Conservation (phyloP, 768 basidiomycete species). For the Rhizopogon vesiculosus region DNA sequence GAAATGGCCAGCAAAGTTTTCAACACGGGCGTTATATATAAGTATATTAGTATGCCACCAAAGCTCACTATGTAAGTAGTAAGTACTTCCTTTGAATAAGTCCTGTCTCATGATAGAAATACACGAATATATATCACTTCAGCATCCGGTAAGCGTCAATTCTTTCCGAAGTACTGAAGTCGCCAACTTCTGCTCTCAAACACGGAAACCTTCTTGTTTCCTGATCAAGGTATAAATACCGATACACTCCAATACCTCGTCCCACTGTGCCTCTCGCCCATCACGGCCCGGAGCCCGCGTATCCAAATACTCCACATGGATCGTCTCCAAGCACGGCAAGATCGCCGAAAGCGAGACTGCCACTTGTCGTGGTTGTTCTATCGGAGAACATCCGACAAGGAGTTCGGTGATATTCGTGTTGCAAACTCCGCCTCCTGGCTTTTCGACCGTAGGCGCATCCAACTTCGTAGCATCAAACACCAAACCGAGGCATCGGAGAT, state of each 20-base stretch:
- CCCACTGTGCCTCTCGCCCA: not conserved
- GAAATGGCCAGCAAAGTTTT: no score
- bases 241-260: not conserved
- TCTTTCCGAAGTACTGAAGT: no score
- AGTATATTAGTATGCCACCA: no score
- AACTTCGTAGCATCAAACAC: not conserved
- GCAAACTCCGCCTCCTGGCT: not conserved
- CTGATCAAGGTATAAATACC: no score
- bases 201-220: no score
- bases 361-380: not conserved
- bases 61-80: no score
- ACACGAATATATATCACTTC: no score
- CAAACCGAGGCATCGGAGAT: not conserved
- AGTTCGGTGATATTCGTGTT: not conserved
- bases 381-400: not conserved
- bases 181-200: no score
- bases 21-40: no score
- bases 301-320: not conserved
- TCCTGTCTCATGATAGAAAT: no score
- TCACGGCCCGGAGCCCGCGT: not conserved
- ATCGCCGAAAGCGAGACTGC: not conserved
- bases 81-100: no score
- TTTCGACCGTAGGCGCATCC: not conserved
- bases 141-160: no score
- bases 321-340: not conserved